These are phyloP conservation scores for Fusarium globosum DNA, from an alignment of 2,329 filamentous ascomycete genomes.

Conservation along the genomic window DNA sequence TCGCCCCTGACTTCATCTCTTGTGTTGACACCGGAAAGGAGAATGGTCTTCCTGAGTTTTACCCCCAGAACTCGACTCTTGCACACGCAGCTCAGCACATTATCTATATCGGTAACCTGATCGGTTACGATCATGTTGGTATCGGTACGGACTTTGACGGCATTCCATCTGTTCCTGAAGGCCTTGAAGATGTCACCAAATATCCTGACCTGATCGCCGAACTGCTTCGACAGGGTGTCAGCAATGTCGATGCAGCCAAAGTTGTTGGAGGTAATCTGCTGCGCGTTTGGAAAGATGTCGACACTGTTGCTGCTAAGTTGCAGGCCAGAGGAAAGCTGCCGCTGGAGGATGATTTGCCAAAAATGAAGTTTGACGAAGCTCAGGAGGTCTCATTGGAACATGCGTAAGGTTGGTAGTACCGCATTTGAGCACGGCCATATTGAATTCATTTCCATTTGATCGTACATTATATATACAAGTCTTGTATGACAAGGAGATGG, in stretches of 20 bases:
- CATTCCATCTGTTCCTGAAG: slow-evolving; percentile 72
- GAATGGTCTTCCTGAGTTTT: slow-evolving; percentile 74
- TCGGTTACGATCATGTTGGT: slow-evolving; percentile 90
- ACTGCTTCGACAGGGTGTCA: slow-evolving; percentile 77
- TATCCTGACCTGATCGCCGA: slow-evolving; percentile 83
- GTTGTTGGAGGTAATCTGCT: slow-evolving; percentile 84
- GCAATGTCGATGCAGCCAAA: slow-evolving; percentile 77
- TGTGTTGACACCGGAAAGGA: slow-evolving; percentile 70
- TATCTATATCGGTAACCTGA: slow-evolving; percentile 80
- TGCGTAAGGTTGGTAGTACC: slow-evolving; percentile 3
- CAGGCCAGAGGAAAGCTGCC: slow-evolving; percentile 66
- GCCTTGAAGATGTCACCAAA: slow-evolving; percentile 86
- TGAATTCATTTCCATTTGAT: slow-evolving; percentile 37
- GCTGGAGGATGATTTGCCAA: slow-evolving; percentile 62
- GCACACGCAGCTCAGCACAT: slow-evolving; percentile 84
- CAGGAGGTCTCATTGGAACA: background rate
- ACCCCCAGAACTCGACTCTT: slow-evolving; percentile 77
- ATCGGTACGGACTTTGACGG: slow-evolving; percentile 92
- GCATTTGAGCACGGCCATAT: slow-evolving; percentile 10
- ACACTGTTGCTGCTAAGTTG: slow-evolving; percentile 74
- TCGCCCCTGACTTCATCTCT: slow-evolving; percentile 83
- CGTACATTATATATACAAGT: slow-evolving; percentile 49
- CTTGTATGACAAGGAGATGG: slow-evolving; percentile 44
- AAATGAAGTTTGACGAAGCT: slow-evolving; percentile 25
- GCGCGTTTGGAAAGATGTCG: slow-evolving; percentile 85